phyloP scores from a whole-genome alignment of 1,139 yeast genomes.

The Eremothecium gossypii region DNA sequence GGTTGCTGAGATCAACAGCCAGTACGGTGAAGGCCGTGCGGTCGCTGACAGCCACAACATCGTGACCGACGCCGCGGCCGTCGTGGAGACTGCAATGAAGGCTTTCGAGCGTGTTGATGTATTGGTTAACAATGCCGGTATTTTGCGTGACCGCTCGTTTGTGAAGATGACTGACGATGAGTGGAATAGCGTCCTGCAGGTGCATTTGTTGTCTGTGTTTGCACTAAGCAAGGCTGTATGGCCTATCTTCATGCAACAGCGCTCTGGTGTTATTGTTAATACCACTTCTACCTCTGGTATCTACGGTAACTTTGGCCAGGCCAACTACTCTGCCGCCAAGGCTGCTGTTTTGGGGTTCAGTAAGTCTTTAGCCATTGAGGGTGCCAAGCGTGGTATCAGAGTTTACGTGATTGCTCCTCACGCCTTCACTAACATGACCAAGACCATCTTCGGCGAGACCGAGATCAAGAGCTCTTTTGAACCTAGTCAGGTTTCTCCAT shows the following conservation, averaged over 20 bases:
- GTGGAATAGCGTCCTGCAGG: constrained; percentile 75
- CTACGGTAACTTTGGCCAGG: constrained; percentile 96
- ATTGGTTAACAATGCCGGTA: constrained; percentile 89
- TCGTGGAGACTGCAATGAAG: constrained; percentile 69
- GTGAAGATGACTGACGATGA: constrained; percentile 74
- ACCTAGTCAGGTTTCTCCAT: constrained; percentile 87
- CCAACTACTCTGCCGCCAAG: constrained; percentile 92
- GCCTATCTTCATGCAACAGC: constrained; percentile 77
- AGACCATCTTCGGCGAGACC: constrained; percentile 65
- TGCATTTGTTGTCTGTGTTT: constrained; percentile 77
- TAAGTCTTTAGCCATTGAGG: constrained; percentile 82
- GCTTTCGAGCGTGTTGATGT: constrained; percentile 80
- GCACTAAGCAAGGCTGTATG: constrained; percentile 83
- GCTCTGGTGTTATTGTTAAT: constrained; percentile 75
- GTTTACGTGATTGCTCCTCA: constrained; percentile 91
- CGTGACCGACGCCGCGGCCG: constrained; percentile 64
- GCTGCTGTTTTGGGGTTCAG: constrained; percentile 81
- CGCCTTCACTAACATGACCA: constrained; percentile 96
- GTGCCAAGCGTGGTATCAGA: constrained; percentile 64
- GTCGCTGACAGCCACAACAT: constrained; percentile 78
- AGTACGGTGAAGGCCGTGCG: constrained; percentile 65
- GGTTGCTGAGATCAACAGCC: constrained; percentile 61
- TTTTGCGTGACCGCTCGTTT: constrained; percentile 83
- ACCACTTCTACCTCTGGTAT: constrained; percentile 94
- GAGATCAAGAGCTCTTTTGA: constrained; percentile 75